Conservation (phyloP, 1,284 basidiomycete genomes). For the Ustilago bromivora region DNA sequence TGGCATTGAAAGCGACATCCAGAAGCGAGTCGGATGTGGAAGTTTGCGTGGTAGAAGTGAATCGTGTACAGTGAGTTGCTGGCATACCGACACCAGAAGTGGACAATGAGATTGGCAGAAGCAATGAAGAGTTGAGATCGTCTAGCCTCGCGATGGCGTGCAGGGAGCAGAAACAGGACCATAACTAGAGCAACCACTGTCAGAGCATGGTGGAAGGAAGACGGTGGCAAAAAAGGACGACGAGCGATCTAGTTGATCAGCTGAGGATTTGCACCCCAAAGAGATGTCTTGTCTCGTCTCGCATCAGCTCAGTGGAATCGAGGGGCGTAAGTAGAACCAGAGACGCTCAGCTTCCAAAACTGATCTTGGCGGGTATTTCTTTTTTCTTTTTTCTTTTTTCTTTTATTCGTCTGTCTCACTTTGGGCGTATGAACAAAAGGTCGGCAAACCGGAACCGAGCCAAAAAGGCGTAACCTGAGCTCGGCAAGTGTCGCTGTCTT, state of each 20-base stretch:
- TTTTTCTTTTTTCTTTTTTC: neutral
- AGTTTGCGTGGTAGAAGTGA: neutral
- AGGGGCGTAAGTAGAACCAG: neutral
- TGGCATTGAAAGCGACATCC: neutral
- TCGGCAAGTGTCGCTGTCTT: neutral
- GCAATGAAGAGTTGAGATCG: neutral
- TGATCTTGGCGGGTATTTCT: neutral
- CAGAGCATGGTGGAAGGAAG: neutral
- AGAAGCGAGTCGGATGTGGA: neutral
- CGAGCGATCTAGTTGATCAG: no score
- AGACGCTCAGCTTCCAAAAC: neutral
- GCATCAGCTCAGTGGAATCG: neutral
- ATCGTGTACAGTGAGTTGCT: neutral
- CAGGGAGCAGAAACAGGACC: no score
- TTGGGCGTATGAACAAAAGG: neutral
- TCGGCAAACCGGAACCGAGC: neutral
- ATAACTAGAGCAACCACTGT: neutral
- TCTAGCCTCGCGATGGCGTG: neutral
- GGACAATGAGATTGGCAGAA: neutral
- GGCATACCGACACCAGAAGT: neutral
- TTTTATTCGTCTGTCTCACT: neutral
- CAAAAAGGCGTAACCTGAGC: neutral
- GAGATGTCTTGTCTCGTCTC: neutral
- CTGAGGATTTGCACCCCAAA: neutral
- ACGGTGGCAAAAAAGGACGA: no score